A percentile compares a stretch with the other conserved stretches of the same genome.
These are phyloP conservation scores for Paramecium caudatum DNA, from an alignment of 73 alveolate genomes.

Conservation along the genomic window DNA sequence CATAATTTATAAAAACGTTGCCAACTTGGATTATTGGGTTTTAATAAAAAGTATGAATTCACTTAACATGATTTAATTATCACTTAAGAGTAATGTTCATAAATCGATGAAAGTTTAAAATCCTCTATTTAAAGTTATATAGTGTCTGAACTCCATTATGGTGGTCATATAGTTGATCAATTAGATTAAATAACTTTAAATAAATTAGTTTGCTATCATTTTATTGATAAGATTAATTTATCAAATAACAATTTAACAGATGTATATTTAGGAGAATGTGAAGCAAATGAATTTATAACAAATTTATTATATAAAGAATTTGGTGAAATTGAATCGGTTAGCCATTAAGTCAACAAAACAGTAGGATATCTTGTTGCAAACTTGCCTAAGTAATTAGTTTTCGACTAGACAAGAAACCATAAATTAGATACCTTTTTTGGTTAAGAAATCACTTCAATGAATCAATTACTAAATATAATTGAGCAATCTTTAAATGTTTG, in stretches of 20 bases:
- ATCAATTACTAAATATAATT: background rate
- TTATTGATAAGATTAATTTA: background rate
- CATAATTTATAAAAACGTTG: background rate
- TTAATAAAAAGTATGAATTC: slow-evolving; percentile 28
- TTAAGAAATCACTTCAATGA: background rate
- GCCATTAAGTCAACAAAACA: background rate
- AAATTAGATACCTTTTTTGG: slow-evolving; percentile 1
- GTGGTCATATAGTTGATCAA: slow-evolving; percentile 47
- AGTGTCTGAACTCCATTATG: slow-evolving; percentile 32
- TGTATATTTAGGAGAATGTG: background rate
- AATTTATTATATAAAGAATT: slow-evolving; percentile 14
- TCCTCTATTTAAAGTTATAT: background rate
- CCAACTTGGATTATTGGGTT: slow-evolving; percentile 39
- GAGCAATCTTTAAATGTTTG: background rate
- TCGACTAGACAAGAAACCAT: background rate
- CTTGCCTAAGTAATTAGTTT: background rate
- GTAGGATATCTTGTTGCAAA: background rate
- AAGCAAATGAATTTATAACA: background rate
- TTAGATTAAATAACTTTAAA: slow-evolving; percentile 21
- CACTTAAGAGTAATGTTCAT: background rate
- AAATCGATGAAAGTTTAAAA: background rate
- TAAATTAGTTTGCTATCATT: background rate
- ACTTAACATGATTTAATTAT: slow-evolving; percentile 45
- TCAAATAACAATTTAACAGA: background rate
- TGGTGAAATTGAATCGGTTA: background rate